Evolutionary conservation across 352 stramenopile species (phyloP).

Genomic region (Nothophytophthora sp.): DNA sequence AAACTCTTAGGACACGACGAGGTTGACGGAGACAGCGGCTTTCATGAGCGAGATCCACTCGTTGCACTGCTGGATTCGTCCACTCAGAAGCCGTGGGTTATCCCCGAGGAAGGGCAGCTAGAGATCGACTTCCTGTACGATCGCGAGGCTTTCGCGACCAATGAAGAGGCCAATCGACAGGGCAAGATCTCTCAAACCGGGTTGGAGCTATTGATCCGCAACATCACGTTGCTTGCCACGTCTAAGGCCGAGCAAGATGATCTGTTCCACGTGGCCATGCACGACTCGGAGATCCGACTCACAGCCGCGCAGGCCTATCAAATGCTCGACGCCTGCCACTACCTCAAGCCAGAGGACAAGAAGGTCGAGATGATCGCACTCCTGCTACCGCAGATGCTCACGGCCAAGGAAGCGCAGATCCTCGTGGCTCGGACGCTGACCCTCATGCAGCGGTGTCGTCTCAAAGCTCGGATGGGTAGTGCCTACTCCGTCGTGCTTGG

Average conservation of each 20-base stretch:
- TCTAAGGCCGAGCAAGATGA: constrained; percentile 75
- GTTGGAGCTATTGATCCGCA: constrained; percentile 73
- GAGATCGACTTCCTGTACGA: constrained; percentile 85
- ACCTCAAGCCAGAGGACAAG: constrained; percentile 50
- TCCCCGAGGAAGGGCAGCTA: constrained; percentile 60
- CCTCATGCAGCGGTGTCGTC: constrained; percentile 64
- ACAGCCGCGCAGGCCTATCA: constrained; percentile 78
- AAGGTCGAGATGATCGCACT: constrained; percentile 73
- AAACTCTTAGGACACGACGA: constrained; percentile 33
- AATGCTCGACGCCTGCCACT: constrained; percentile 77
- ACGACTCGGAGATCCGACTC: constrained; percentile 81
- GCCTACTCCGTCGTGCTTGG: constrained; percentile 84
- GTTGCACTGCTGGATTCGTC: constrained; percentile 46
- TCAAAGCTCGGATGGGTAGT: constrained; percentile 84
- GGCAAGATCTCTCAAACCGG: constrained; percentile 67
- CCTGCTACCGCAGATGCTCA: constrained; percentile 86
- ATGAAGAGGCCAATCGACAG: constrained; percentile 51
- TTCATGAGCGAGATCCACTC: constrained; percentile 8
- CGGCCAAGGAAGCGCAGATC: constrained; percentile 69
- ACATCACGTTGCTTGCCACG: constrained; percentile 52
- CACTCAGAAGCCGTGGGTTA: constrained; percentile 64
- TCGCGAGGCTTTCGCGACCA: constrained; percentile 62
- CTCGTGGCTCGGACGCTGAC: constrained; percentile 67
- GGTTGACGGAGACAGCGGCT: background rate
- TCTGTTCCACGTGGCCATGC: constrained; percentile 73